Evolutionary conservation across 176 grass and related monocot genomes (phyloP).

Genomic region (Hyparrhenia diplandra): DNA sequence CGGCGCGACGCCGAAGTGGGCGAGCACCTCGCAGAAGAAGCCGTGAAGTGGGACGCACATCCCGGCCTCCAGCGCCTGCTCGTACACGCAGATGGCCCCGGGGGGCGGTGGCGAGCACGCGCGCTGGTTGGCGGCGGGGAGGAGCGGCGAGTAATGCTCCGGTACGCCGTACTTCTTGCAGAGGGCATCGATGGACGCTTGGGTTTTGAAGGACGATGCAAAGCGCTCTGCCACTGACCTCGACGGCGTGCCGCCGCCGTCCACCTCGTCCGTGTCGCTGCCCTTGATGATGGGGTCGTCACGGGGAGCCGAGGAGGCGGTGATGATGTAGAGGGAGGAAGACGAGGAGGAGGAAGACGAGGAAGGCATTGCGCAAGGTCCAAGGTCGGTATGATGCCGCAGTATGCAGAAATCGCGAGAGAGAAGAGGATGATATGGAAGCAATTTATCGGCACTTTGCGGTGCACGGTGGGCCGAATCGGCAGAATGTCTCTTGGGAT

Average conservation of each 20-base stretch:
- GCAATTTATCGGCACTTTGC: too few relatives aligned
- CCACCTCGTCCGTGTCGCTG: background rate
- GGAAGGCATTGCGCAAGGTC: too few relatives aligned
- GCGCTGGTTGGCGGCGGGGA: background rate
- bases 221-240: background rate
- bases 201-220: background rate
- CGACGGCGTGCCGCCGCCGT: background rate
- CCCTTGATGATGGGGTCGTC: background rate
- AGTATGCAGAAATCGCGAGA: too few relatives aligned
- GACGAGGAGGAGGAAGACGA: too few relatives aligned
- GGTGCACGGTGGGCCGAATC: too few relatives aligned
- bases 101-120: conserved; percentile 6
- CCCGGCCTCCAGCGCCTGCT: conserved; percentile 11
- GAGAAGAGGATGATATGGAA: too few relatives aligned
- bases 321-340: conserved; percentile 1
- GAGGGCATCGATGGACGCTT: background rate
- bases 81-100: background rate
- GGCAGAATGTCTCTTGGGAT: too few relatives aligned
- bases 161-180: conserved; percentile 4
- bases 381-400: too few relatives aligned
- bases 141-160: background rate
- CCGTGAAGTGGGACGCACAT: conserved; percentile 24
- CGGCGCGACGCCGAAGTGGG: conserved; percentile 25
- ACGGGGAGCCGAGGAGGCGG: background rate
- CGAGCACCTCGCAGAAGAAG: conserved; percentile 2